Evolutionary conservation across 129 eudicot species (phyloP), one percentile per base, ranked within the genome.

Genomic region (Chrysanthemum makinoi): DNA sequence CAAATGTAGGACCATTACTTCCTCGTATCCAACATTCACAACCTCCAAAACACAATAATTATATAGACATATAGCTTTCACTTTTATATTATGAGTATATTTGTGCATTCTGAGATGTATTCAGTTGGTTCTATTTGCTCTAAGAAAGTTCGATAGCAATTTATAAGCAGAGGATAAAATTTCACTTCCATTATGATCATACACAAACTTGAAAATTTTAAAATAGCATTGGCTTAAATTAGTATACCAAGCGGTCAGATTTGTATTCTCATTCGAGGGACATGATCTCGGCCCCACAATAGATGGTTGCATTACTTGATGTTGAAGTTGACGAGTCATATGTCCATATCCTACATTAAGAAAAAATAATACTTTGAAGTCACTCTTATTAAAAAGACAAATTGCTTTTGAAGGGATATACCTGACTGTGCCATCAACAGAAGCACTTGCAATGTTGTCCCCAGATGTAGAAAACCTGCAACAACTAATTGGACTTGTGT

Each of bases 201-300:
- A 64, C 35, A 65, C 12, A 8, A 53, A 17, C 16, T 64, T 10
- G 43, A 22, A 24, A 59, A 6, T 58, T 26, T 30, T 17, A 47
- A 56, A 56, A 18, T 2, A 24, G 11, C 12, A 28, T 51, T 24
- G 5, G 50, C 9, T 46, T 44, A 20, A 33, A 33, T 53, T 71
- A 48, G 85, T 74, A 54, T 86, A 95, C 97, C 99, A 95, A 68
- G 13, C 99, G 94, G 81, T 95, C 99, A 72, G 97, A 95, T 85
- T 95, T 95, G 83, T 96, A 95, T 60, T 95, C 99, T 97, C 99
- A 95, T 80, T 95, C 99, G 49, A 95, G 97, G 57, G 99, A 90
- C 88, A 81, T 83, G 78, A 95, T 76, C 88, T 95, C 97, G 14
- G 99, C 94, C 65, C 99, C 99, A 80, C 96, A 95, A 77, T 95